Conservation (phyloP, 164 flowering plant species). For the Kalanchoe fedtschenkoi region DNA sequence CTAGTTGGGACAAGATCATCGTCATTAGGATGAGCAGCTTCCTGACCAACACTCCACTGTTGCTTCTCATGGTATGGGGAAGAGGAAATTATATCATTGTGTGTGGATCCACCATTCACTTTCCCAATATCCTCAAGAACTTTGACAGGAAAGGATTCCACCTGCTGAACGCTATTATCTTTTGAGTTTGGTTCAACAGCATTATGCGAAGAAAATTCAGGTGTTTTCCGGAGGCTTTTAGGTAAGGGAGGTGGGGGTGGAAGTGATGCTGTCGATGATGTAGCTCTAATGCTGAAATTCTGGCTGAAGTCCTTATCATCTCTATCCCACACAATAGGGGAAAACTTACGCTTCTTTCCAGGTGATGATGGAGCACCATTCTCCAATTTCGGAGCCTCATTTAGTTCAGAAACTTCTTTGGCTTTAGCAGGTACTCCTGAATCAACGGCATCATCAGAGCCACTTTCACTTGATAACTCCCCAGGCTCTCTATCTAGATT, state of each 20-base stretch:
- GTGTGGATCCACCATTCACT: background rate
- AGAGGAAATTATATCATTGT: background rate
- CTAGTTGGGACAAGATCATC: slow-evolving; percentile 53
- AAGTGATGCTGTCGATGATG: slow-evolving; percentile 14
- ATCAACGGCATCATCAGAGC: slow-evolving; percentile 55
- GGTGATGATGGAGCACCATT: slow-evolving; percentile 27
- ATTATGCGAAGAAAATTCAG: slow-evolving; percentile 16
- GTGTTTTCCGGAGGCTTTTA: slow-evolving; percentile 27
- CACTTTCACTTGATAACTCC: slow-evolving; percentile 82
- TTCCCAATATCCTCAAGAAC: slow-evolving; percentile 3
- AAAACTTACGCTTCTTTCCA: slow-evolving; percentile 58
- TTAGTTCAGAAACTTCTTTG: slow-evolving; percentile 12
- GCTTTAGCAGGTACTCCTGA: slow-evolving; percentile 17
- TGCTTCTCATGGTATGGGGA: slow-evolving; percentile 12
- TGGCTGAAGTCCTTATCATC: slow-evolving; percentile 38
- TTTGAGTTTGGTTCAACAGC: slow-evolving; percentile 18
- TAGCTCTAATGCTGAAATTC: slow-evolving; percentile 15
- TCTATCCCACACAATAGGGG: slow-evolving; percentile 87
- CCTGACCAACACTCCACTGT: slow-evolving; percentile 19
- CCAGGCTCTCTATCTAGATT: slow-evolving; percentile 62
- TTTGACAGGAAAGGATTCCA: slow-evolving; percentile 17
- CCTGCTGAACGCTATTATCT: slow-evolving; percentile 9
- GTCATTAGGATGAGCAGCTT: slow-evolving; percentile 32
- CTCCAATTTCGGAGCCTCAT: slow-evolving; percentile 22
- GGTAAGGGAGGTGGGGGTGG: slow-evolving; percentile 39